Conservation (phyloP, 2,329 filamentous ascomycete species). For the Fusarium floridanum region DNA sequence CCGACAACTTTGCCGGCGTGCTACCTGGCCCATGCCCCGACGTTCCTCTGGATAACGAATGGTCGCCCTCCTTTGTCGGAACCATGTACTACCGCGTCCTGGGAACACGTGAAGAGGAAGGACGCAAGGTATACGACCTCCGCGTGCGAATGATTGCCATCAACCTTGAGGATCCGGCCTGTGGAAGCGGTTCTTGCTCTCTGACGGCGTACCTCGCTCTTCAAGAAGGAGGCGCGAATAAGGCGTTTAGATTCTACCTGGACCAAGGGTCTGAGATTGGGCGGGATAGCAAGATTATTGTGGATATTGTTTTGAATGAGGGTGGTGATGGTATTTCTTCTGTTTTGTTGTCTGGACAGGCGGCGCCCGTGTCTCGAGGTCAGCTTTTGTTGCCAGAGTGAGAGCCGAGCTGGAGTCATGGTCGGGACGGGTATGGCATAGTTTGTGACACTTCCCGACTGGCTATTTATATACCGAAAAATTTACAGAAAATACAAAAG, state of each 20-base stretch:
- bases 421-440: too few species aligned
- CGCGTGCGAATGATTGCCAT: conserved; percentile 1
- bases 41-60: background rate
- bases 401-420: background rate
- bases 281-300: conserved; percentile 12
- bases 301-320: conserved; percentile 8
- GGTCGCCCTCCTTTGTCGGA: background rate
- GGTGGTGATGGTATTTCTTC: background rate
- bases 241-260: background rate
- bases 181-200: background rate
- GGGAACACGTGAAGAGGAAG: background rate
- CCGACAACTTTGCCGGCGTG: conserved; percentile 9
- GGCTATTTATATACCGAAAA: background rate
- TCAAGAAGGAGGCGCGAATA: background rate
- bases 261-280: conserved; percentile 2
- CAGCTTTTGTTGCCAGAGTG: conserved; percentile 12
- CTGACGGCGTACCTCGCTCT: background rate
- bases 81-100: conserved; percentile 5
- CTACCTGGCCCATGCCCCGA: background rate
- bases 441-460: too few species aligned
- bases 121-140: background rate
- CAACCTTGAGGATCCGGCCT: background rate
- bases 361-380: conserved; percentile 17
- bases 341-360: conserved; percentile 25
- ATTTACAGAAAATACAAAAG: background rate